Conservation (phyloP, 495 filamentous ascomycete species). For the Astrocystis sublimbata region DNA sequence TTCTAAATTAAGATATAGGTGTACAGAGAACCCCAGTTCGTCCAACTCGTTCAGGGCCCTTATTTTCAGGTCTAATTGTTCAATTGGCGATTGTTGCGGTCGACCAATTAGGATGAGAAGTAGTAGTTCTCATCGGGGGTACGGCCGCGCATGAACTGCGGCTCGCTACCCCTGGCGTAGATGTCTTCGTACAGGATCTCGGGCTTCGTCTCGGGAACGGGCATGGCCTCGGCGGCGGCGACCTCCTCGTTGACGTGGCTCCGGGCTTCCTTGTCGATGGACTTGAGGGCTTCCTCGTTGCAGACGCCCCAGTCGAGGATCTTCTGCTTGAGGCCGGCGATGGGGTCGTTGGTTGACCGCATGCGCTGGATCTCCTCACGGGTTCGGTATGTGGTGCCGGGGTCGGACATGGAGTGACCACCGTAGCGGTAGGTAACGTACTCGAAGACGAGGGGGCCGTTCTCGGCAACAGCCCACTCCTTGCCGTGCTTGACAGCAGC, state of each 20-base stretch:
- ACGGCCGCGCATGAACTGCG: slow-evolving; percentile 84
- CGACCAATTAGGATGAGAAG: slow-evolving; percentile 44
- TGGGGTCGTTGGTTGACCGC: slow-evolving; percentile 97
- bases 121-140: slow-evolving; percentile 94
- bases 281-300: slow-evolving; percentile 95
- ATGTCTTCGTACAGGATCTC: slow-evolving; percentile 95
- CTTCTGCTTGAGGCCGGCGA: slow-evolving; percentile 96
- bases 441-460: slow-evolving; percentile 93
- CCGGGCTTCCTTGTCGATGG: slow-evolving; percentile 88
- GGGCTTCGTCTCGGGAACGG: slow-evolving; percentile 68
- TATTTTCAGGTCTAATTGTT: slow-evolving; percentile 3
- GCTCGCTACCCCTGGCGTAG: slow-evolving; percentile 90
- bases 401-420: slow-evolving; percentile 99
- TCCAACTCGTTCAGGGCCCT: background rate
- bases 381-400: slow-evolving; percentile 97
- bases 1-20: slow-evolving; percentile 34
- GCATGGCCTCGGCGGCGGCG: slow-evolving; percentile 82
- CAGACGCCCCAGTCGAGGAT: slow-evolving; percentile 92
- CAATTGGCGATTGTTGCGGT: background rate
- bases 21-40: slow-evolving; percentile 11
- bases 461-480: slow-evolving; percentile 74
- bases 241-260: slow-evolving; percentile 86
- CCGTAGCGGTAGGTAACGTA: slow-evolving; percentile 99
- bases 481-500: slow-evolving; percentile 91
- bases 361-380: slow-evolving; percentile 99